Percentiles rank a stretch among this genome's conserved stretches.
Conservation (phyloP, 345 rosid genomes). For the Eucalyptus shirleyi region DNA sequence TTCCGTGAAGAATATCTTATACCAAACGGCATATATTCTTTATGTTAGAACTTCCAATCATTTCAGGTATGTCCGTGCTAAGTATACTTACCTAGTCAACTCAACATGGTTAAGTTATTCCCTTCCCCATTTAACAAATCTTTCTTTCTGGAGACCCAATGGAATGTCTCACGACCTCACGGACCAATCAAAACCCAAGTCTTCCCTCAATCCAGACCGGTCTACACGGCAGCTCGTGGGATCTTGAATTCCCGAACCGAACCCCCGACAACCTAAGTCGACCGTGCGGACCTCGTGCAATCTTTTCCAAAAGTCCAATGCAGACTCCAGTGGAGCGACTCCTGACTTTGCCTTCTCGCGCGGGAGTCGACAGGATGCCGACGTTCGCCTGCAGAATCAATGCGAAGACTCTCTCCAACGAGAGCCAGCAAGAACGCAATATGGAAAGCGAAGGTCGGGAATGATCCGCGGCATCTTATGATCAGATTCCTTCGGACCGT, state of each 20-base stretch:
- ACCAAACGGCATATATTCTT: neutral
- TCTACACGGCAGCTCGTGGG: neutral
- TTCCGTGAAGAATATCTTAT: neutral
- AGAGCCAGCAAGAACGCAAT: neutral
- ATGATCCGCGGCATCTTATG: neutral
- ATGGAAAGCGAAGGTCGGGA: neutral
- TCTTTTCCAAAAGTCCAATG: neutral
- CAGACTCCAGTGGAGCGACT: neutral
- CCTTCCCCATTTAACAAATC: neutral
- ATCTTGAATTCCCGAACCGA: neutral
- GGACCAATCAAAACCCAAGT: neutral
- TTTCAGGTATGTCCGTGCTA: too few species aligned
- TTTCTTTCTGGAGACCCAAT: neutral
- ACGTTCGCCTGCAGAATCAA: neutral
- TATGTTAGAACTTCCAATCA: neutral
- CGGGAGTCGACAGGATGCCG: neutral
- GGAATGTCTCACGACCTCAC: neutral
- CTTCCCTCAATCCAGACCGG: neutral
- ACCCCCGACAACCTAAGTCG: neutral
- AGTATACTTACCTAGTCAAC: neutral
- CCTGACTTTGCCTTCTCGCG: neutral
- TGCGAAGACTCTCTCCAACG: neutral
- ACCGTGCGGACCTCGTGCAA: neutral
- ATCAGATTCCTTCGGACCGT: neutral
- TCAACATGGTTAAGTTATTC: neutral